Evolutionary conservation across 2,329 filamentous ascomycete species (phyloP), one percentile per base, ranked within the genome.

Genomic region (Ceratocystis smalleyi): DNA sequence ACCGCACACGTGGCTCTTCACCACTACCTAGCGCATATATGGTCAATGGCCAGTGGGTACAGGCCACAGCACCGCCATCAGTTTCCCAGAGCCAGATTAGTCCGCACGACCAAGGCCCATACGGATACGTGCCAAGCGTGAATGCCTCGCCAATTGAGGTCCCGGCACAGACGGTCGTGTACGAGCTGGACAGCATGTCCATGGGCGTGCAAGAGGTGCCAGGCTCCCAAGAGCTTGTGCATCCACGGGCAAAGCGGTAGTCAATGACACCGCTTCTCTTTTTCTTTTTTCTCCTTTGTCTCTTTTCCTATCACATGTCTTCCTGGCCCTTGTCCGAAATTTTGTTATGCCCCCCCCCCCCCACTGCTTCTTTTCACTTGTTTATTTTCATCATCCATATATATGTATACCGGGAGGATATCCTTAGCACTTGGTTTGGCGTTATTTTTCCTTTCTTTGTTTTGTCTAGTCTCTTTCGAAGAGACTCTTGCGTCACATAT

Each of bases 131-230:
- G 27, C 51, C 24, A 12, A 59, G 54, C 10, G 19, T 64, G n/a
- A 64, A 64, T 10, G 51, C 49, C 5, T 61, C 47, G 10, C 59
- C 64, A 0, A 59, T 65, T 2, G 64, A 65, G 22, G 59, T 55
- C 12, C 64, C 59, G 3, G 64, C 64, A 12, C 64, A 65, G 43
- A 57, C 59, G 2, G 49, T 66, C 3, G 62, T 66, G 24, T 66
- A 64, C n/a, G 65, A 66, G 40, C 19, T 66, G 47, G 65, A 66
- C 30, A 63, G 65, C 54, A 64, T 62, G 6, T 8, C 30, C 4
- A 10, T 64, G 22, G 59, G 61, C 2, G 62, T 64, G 15, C 61
- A 66, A 22, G 65, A 66, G 57, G 60, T 66, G 40, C 61, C 35
- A 0, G 65, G 65, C 12, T 64, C 55, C 19, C 61, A 60, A 10